Conservation (phyloP, 2,329 filamentous ascomycete species). For the Colletotrichum lentis region DNA sequence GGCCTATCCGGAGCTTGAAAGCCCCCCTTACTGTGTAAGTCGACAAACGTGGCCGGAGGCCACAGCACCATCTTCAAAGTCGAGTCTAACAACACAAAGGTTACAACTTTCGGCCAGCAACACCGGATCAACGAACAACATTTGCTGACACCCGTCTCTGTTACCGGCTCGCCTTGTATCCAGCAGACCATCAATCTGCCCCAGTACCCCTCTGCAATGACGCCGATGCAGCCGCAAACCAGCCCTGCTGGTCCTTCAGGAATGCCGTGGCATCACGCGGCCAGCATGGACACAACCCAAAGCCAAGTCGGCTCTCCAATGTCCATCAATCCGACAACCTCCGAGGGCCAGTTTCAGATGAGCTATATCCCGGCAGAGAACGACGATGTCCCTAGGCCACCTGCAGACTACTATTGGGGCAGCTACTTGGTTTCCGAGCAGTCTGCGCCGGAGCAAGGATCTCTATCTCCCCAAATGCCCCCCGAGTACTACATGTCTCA, state of each 20-base stretch:
- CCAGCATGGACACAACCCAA: slow-evolving; percentile 53
- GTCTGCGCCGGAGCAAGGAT: slow-evolving; percentile 27
- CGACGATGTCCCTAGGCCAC: slow-evolving; percentile 50
- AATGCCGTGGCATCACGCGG: slow-evolving; percentile 55
- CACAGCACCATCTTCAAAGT: too few species aligned
- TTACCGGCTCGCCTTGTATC: slow-evolving; percentile 57
- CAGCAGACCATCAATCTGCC: slow-evolving; percentile 54
- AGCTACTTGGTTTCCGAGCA: slow-evolving; percentile 47
- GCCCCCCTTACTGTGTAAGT: slow-evolving; percentile 47
- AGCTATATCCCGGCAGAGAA: slow-evolving; percentile 49
- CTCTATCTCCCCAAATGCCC: slow-evolving; percentile 20
- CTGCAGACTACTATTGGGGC: slow-evolving; percentile 48
- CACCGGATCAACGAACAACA: slow-evolving; percentile 51
- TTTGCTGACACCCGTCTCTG: slow-evolving; percentile 62
- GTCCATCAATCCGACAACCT: slow-evolving; percentile 49
- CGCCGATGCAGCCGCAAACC: slow-evolving; percentile 53
- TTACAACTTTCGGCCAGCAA: slow-evolving; percentile 46
- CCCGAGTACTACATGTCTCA: slow-evolving; percentile 10
- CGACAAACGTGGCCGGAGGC: not conserved
- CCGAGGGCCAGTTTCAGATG: slow-evolving; percentile 51
- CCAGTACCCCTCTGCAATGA: slow-evolving; percentile 51
- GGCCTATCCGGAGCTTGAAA: slow-evolving; percentile 26
- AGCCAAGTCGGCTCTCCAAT: slow-evolving; percentile 58
- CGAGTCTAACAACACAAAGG: slow-evolving; percentile 37
- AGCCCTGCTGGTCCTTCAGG: slow-evolving; percentile 59